Evolutionary conservation across 441 rosid species (phyloP).

Genomic region (Erysimum cheiri): DNA sequence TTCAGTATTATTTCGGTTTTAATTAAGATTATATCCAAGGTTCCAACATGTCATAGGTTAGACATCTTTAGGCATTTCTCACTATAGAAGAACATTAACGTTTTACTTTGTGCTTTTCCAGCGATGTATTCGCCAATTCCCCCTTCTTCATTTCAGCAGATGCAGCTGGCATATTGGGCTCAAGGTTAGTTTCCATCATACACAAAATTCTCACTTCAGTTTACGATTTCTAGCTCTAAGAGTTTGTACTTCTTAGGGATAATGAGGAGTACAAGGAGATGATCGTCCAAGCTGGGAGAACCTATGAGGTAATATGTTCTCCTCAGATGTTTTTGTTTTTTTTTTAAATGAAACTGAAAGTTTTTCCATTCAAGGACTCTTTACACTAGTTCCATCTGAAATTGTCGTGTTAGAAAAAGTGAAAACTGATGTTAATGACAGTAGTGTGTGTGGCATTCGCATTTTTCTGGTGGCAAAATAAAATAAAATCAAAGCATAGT

Average conservation of each 20-base stretch:
- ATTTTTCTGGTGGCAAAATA: slow-evolving; percentile 16
- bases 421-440: slow-evolving; percentile 24
- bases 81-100: slow-evolving; percentile 7
- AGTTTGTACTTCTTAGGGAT: slow-evolving; percentile 55
- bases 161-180: slow-evolving; percentile 68
- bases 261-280: slow-evolving; percentile 90
- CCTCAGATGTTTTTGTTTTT: slow-evolving; percentile 35
- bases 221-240: slow-evolving; percentile 31
- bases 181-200: slow-evolving; percentile 57
- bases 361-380: slow-evolving; percentile 21
- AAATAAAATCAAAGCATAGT: neutral
- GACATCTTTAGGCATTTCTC: slow-evolving; percentile 37
- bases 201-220: slow-evolving; percentile 28
- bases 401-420: slow-evolving; percentile 10
- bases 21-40: neutral
- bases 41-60: slow-evolving; percentile 10
- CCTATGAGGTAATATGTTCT: slow-evolving; percentile 69
- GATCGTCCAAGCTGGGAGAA: slow-evolving; percentile 79
- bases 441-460: slow-evolving; percentile 23
- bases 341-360: neutral
- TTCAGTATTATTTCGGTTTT: slow-evolving; percentile 14
- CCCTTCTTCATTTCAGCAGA: slow-evolving; percentile 96
- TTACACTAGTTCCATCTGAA: slow-evolving; percentile 13
- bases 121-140: slow-evolving; percentile 87
- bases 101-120: slow-evolving; percentile 43